Base-by-base conservation (phyloP, 352 stramenopile species). In the Phytophthora palmivora region DNA sequence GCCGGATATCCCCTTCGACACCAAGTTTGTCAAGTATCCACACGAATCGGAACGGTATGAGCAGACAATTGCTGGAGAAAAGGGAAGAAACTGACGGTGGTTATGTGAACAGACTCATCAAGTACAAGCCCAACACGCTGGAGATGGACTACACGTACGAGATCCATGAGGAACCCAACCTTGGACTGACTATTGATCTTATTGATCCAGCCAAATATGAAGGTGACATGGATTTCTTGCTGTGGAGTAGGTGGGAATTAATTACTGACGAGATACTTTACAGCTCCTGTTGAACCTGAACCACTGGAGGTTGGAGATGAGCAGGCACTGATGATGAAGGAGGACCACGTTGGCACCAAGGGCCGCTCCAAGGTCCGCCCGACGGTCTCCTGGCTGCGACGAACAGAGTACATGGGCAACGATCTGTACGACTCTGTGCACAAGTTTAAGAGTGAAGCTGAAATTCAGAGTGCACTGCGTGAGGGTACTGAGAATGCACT, bases 131-230 rank as follows among this genome's bases (percentile, higher is more conserved):
- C 24, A 94, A 93, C 53, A 74, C 82, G 18, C 63, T 95, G 32
- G 87, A 95, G 57, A 79, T 88, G 72, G 87, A 95, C 72, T 95
- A 93, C 69, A 85, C 79, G 47, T 93, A 91, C 67, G 83, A 92
- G 69, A 85, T 95, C 43, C 86, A 94, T 63, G 84, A 92, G 58
- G 87, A 95, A 49, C 60, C 79, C 15, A 94, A 92, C 52, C 62
- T 95, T 3, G 87, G 87, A 12, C 62, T 95, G 43, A 76, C 70
- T 15, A 92, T 95, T 36, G 87, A 95, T 46, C 81, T 95, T 47
- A 95, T 95, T 39, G 87, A 95, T 33, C 87, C 87, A 0, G 84
- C 81, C 26, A 95, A 94, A 39, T 95, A 94, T 34, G 78, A 95
- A 84, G 83, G 84, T 92, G 53, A 55, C 1, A 9, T 4, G 9